These are phyloP conservation scores for Eucalyptus victrix DNA, from an alignment of 345 rosid genomes.

Conservation along the genomic window DNA sequence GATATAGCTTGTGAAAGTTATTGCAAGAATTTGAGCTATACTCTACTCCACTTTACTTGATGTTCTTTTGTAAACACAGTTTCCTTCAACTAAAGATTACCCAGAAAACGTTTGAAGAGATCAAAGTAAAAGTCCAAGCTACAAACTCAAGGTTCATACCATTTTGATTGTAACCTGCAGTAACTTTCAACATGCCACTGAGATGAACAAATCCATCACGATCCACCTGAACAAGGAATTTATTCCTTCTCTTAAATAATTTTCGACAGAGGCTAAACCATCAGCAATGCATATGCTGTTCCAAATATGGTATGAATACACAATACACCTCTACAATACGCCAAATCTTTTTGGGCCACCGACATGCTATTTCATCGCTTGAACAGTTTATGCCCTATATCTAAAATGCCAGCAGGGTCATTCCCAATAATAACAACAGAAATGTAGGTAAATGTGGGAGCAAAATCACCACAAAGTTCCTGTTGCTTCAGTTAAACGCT, in stretches of 20 bases:
- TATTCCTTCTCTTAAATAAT: neutral
- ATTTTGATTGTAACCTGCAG: slow-evolving; percentile 35
- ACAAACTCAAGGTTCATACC: slow-evolving; percentile 15
- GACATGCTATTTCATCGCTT: neutral
- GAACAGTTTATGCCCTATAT: neutral
- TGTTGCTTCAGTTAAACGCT: neutral
- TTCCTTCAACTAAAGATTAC: neutral
- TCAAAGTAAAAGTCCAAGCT: neutral
- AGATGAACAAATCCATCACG: slow-evolving; percentile 45
- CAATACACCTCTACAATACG: neutral
- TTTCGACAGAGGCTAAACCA: neutral
- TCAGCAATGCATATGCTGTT: neutral
- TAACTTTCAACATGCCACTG: slow-evolving; percentile 45
- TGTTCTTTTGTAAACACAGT: neutral
- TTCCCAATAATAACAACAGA: neutral
- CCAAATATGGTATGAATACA: neutral
- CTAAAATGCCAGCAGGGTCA: neutral
- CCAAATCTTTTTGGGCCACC: neutral
- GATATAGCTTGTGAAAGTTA: no score
- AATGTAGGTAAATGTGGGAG: neutral
- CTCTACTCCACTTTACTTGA: neutral
- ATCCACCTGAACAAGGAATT: slow-evolving; percentile 23
- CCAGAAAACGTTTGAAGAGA: neutral
- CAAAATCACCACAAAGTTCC: neutral
- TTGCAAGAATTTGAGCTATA: neutral